Base-by-base conservation (phyloP, 73 alveolate genomes). In the Symbiodinium pilosum region DNA sequence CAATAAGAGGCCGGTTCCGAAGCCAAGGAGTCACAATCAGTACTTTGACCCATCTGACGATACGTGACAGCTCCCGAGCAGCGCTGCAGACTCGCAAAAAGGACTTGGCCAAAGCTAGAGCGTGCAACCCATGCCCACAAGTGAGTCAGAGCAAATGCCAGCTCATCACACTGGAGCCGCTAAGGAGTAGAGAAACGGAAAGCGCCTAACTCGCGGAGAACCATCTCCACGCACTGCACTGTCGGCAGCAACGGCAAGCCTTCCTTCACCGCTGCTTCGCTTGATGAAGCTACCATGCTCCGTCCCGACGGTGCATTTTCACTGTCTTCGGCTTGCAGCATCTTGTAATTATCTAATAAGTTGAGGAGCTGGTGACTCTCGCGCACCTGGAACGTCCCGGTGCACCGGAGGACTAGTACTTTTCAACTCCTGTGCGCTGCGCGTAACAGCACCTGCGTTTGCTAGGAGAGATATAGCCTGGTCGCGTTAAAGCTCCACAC, bases 191-290 rank as follows among this genome's bases (percentile, higher is more conserved):
- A 92, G 91, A 92, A 92, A 42, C 87, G 89, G n/a, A 92, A 92
- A 56, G 98, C 98, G 75, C 91, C 87, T 59, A 92, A 92, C 56
- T 36, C 75, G 18, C 98, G 98, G 20, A 86, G 98, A 7, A 92
- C 98, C 54, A 52, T 92, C 59, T 92, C 98, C 81, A 92, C 98
- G 39, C 84, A 68, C 64, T 92, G 98, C 98, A 92, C 91, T 52
- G 98, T 92, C 38, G 89, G 98, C 47, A 71, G 77, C 83, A 92
- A 73, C n/a, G 98, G 98, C 52, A 92, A 92, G 83, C 98, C 98
- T 1, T 92, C 98, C 64, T 92, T 71, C 71, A 92, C 98, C n/a
- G 95, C 36, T 2, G 47, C 94, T 38, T 34, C 9, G 81, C 81
- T 64, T 28, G 3, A 64, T 47, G 14, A 5, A 14, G 73, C 73